Base-by-base conservation (phyloP, 2,329 filamentous ascomycete genomes). In the Pseudocercospora fuligena region DNA sequence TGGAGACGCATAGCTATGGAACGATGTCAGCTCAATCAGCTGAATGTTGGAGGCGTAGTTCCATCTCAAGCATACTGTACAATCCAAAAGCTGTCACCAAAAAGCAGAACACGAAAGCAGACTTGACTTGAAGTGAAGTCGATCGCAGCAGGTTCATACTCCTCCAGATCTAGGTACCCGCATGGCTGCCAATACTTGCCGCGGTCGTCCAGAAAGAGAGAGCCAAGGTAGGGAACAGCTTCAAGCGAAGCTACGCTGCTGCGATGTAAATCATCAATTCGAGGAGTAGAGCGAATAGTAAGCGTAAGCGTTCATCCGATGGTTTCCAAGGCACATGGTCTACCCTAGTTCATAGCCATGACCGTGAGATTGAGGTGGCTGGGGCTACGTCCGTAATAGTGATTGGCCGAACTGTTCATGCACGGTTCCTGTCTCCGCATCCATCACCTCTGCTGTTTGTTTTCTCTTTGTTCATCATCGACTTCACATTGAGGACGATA, bases 1-100 rank as follows among this genome's bases (percentile, higher is more conserved):
- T 65, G 59, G 33, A 56, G 58, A 36, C 25, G 60, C 66, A 66
- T 61, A 16, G 49, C 63, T 56, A 40, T 3, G 7, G 31, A 60
- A 16, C 9, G 7, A 4, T 19, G 53, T 66, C 60, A 61, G 57
- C 27, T 46, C 53, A 51, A 9, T 66, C 60, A 61, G 57, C 27
- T 46, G 46, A 51, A 9, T 6, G 31, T 29, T 9, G 5, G 61
- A 23, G 27, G 1, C 2, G 36, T 14, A 46, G 23, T 23, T 12
- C 27, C 11, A n/a, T 27, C 21, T 7, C 25, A 59, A 23, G 61
- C 68, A 63, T 54, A 70, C 68, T 68, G 61, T 66, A 70, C 51
- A 70, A 12, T 25, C 65, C 68, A 56, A 70, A 27, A 16, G 58
- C 51, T 53, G 47, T 65, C 23, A 62, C 36, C 33, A 70, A 47